These are phyloP conservation scores for Dendrobium catenatum DNA, from an alignment of 106 monocot species.

Conservation along the genomic window DNA sequence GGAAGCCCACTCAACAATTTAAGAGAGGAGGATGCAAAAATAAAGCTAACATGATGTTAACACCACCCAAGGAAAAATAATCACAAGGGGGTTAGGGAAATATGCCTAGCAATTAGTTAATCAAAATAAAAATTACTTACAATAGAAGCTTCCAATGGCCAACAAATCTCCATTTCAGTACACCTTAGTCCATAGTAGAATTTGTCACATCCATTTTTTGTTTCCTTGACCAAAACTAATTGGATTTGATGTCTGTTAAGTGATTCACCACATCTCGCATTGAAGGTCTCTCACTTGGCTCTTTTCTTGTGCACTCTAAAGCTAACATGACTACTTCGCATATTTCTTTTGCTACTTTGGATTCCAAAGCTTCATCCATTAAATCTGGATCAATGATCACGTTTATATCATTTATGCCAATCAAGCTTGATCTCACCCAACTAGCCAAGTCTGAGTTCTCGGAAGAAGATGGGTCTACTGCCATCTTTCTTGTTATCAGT, in stretches of 20 bases:
- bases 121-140: too few relatives aligned
- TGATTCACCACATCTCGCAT: constrained; percentile 58
- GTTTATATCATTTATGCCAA: constrained; percentile 20
- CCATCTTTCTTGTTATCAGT: constrained; percentile 58
- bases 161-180: neutral
- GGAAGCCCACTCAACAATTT: too few relatives aligned
- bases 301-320: constrained; percentile 37
- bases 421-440: constrained; percentile 49
- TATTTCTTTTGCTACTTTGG: constrained; percentile 35
- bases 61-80: too few relatives aligned
- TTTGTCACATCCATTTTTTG: neutral
- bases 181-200: neutral
- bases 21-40: too few relatives aligned
- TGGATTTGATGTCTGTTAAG: constrained; percentile 36
- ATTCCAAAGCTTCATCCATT: constrained; percentile 31
- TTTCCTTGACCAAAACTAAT: neutral
- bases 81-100: too few relatives aligned
- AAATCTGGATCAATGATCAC: constrained; percentile 40
- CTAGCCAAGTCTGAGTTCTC: constrained; percentile 45
- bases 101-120: too few relatives aligned
- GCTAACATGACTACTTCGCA: constrained; percentile 34
- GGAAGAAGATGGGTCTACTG: constrained; percentile 43
- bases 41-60: too few relatives aligned
- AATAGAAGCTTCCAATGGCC: too few relatives aligned
- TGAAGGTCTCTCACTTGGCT: constrained; percentile 40